phyloP scores from a whole-genome alignment of 2,329 filamentous ascomycete genomes.

The Coniochaeta sp. region DNA sequence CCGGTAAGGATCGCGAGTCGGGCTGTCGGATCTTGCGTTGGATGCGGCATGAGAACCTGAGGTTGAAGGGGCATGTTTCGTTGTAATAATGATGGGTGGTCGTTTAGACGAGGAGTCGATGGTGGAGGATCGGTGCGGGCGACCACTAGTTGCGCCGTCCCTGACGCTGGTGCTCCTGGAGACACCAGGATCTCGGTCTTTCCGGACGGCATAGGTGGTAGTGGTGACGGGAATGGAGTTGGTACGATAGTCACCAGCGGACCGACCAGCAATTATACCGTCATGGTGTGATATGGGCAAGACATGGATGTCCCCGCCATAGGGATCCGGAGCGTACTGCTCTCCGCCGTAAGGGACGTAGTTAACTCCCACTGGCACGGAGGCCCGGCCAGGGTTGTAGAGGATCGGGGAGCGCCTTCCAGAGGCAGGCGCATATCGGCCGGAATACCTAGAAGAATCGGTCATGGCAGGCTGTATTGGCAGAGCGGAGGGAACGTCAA shows the following conservation, averaged over 20 bases:
- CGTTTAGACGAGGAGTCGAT: slow-evolving; percentile 41
- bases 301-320: slow-evolving; percentile 46
- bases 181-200: slow-evolving; percentile 32
- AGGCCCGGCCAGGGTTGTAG: slow-evolving; percentile 43
- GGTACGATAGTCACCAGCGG: slow-evolving; percentile 21
- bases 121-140: slow-evolving; percentile 42
- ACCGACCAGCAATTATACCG: slow-evolving; percentile 14
- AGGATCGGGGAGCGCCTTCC: slow-evolving; percentile 34
- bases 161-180: slow-evolving; percentile 38
- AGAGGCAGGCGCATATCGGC: slow-evolving; percentile 32
- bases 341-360: slow-evolving; percentile 41
- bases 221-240: slow-evolving; percentile 33
- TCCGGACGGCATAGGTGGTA: slow-evolving; percentile 48
- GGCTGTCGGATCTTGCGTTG: slow-evolving; percentile 32
- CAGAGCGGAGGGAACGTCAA: neutral
- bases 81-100: slow-evolving; percentile 47
- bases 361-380: slow-evolving; percentile 42
- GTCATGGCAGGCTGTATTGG: slow-evolving; percentile 28
- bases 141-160: slow-evolving; percentile 31
- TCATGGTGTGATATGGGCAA: slow-evolving; percentile 33
- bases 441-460: slow-evolving; percentile 18
- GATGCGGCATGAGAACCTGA: slow-evolving; percentile 26
- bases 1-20: slow-evolving; percentile 43
- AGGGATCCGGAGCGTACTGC: slow-evolving; percentile 20
- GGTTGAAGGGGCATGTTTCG: slow-evolving; percentile 27